Evolutionary conservation across 805 yeast genomes (phyloP), one percentile per base, ranked within the genome.

Genomic region (Zygosaccharomyces siamensis): DNA sequence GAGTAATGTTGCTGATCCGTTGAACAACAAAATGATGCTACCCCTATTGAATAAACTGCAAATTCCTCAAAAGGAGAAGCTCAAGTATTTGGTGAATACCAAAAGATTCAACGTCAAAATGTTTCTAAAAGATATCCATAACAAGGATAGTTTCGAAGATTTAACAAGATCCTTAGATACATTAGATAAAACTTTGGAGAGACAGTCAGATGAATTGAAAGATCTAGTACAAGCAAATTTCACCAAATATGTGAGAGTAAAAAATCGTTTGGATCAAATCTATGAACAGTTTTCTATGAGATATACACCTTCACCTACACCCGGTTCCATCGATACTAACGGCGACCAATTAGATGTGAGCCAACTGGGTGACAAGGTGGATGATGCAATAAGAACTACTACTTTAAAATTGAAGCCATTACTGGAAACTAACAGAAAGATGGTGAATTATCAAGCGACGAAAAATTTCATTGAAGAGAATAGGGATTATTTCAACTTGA

Each of bases 201-300:
- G 72, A 2, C 78, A 78, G 54, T 76, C 80, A 33, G 70, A 72
- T 7, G 76, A 76, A 16, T 63, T 83, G 57, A 75, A 77, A 49
- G 57, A 61, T 12, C 63, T 82, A 37, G 79, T 84, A 12, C 80
- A 80, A 54, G 66, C 73, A 11, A 86, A 85, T 59, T 83, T 80
- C 55, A 76, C 79, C 46, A 73, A 76, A 55, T 84, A 83, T 53
- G 86, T 86, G 28, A 77, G 76, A 52, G 74, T 83, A 24, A 86
- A 86, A 58, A 77, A 83, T 21, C 71, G 79, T 3, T 66, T 86
- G 32, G 90, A 85, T 59, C 74, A 74, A 24, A 80, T 84, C 3
- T 76, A 80, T 51, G 69, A 65, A 18, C 81, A 79, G 53, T 79
- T 83, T 55, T 68, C 61, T 1, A 49, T 73, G 27, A 58, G 60